Evolutionary conservation across 1,139 yeast genomes (phyloP).

Genomic region (Yamadazyma spencermartinsiae): DNA sequence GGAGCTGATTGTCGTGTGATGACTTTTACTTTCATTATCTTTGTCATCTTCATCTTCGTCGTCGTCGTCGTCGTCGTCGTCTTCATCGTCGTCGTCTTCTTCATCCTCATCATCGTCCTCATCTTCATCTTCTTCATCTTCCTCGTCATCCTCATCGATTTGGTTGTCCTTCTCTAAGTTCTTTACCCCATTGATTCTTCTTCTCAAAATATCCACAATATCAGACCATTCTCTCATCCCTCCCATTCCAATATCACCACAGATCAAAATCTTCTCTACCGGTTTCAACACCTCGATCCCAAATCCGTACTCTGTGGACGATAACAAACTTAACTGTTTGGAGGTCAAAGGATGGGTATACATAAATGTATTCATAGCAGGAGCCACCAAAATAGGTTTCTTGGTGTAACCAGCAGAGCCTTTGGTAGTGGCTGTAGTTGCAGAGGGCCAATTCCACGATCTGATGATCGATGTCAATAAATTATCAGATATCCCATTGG

Average conservation of each 20-base stretch:
- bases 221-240: constrained; percentile 99
- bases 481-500: constrained; percentile 91
- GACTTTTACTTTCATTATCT: too few species aligned
- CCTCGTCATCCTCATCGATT: constrained; percentile 33
- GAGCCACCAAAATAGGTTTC: constrained; percentile 85
- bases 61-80: constrained; percentile 29
- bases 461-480: constrained; percentile 79
- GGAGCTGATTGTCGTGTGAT: not conserved
- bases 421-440: constrained; percentile 8
- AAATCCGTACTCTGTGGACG: constrained; percentile 40
- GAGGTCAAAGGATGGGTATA: constrained; percentile 92
- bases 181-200: constrained; percentile 43
- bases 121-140: constrained; percentile 37
- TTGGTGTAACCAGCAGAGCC: constrained; percentile 21
- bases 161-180: constrained; percentile 28
- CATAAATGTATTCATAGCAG: constrained; percentile 97
- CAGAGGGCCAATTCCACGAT: constrained; percentile 75
- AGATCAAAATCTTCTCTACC: constrained; percentile 87
- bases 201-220: constrained; percentile 75
- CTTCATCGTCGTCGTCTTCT: constrained; percentile 37
- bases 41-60: constrained; percentile 27
- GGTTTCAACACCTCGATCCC: constrained; percentile 82
- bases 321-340: constrained; percentile 66
- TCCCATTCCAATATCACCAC: constrained; percentile 97
- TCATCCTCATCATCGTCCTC: constrained; percentile 40